Evolutionary conservation across 2,329 filamentous ascomycete genomes (phyloP).

Genomic region (Stachybotrys elegans): DNA sequence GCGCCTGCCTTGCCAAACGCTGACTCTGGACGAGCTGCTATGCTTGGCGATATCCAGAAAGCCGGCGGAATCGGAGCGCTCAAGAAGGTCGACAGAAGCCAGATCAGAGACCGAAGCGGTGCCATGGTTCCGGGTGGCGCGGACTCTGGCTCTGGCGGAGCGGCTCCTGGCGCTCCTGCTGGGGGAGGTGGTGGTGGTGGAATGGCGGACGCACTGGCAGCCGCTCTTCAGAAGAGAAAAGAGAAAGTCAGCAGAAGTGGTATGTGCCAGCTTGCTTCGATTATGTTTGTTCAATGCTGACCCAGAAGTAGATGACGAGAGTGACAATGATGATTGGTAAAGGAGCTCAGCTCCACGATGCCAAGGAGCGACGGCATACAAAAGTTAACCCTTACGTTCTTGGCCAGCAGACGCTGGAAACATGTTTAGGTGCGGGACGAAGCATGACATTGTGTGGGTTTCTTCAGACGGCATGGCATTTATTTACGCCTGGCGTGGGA

Average conservation of each 20-base stretch:
- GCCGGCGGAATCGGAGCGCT: constrained; percentile 62
- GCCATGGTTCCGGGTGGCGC: constrained; percentile 50
- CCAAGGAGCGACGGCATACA: constrained; percentile 7
- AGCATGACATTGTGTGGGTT: neutral
- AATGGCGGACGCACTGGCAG: constrained; percentile 78
- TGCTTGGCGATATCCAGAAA: constrained; percentile 68
- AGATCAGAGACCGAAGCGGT: constrained; percentile 68
- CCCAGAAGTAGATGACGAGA: constrained; percentile 60
- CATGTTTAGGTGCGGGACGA: too few relatives aligned
- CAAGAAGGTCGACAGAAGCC: constrained; percentile 67
- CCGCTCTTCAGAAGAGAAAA: constrained; percentile 76
- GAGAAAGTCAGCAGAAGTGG: constrained; percentile 92
- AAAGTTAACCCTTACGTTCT: constrained; percentile 6
- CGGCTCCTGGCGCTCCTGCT: constrained; percentile 44
- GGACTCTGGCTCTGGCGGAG: constrained; percentile 47
- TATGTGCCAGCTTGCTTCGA: too few relatives aligned
- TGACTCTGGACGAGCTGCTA: constrained; percentile 48
- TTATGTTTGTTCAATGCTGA: too few relatives aligned
- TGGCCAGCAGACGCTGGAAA: neutral
- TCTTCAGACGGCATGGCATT: constrained; percentile 6
- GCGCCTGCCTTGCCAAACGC: constrained; percentile 35
- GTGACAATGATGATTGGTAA: constrained; percentile 70
- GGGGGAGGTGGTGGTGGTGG: constrained; percentile 55
- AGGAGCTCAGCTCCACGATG: neutral
- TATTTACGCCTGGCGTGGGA: too few relatives aligned